Conservation (phyloP, 2,329 filamentous ascomycete species). For the Aspergillus carbonarius region DNA sequence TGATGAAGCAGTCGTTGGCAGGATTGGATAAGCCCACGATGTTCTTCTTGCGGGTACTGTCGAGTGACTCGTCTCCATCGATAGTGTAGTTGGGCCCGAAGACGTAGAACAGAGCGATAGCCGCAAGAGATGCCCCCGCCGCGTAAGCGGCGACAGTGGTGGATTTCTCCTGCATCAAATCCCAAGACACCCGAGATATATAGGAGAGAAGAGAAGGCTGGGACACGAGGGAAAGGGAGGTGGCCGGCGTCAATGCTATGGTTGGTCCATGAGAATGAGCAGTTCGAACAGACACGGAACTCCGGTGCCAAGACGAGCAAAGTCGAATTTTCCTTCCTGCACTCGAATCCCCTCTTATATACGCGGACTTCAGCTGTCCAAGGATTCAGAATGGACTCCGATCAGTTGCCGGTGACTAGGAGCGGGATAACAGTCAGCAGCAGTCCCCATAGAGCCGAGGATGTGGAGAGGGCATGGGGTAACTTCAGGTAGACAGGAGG, state of each 20-base stretch:
- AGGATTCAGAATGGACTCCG: neutral
- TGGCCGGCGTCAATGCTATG: neutral
- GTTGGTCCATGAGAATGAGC: neutral
- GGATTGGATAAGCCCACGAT: slow-evolving; percentile 87
- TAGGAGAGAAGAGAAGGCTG: neutral
- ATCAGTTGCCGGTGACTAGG: slow-evolving; percentile 6
- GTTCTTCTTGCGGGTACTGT: slow-evolving; percentile 70
- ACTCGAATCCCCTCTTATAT: neutral
- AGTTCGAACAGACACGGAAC: slow-evolving; percentile 1
- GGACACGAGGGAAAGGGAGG: neutral
- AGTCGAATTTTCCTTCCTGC: neutral
- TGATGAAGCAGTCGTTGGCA: slow-evolving; percentile 96
- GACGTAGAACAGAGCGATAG: slow-evolving; percentile 92
- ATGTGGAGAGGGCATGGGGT: slow-evolving; percentile 18
- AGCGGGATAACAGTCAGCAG: slow-evolving; percentile 1
- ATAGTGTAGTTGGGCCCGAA: slow-evolving; percentile 97
- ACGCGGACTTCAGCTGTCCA: neutral
- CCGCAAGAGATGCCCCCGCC: slow-evolving; percentile 90
- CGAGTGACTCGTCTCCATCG: slow-evolving; percentile 69
- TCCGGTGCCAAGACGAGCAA: neutral
- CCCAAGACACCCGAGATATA: neutral
- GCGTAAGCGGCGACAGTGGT: slow-evolving; percentile 88
- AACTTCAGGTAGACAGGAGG: slow-evolving; percentile 6
- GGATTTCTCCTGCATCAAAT: slow-evolving; percentile 74
- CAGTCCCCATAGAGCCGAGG: slow-evolving; percentile 14